Percentiles rank a stretch among this genome's conserved stretches.
Conservation (phyloP, 306 rosid genomes). For the Pyrus betulifolia region DNA sequence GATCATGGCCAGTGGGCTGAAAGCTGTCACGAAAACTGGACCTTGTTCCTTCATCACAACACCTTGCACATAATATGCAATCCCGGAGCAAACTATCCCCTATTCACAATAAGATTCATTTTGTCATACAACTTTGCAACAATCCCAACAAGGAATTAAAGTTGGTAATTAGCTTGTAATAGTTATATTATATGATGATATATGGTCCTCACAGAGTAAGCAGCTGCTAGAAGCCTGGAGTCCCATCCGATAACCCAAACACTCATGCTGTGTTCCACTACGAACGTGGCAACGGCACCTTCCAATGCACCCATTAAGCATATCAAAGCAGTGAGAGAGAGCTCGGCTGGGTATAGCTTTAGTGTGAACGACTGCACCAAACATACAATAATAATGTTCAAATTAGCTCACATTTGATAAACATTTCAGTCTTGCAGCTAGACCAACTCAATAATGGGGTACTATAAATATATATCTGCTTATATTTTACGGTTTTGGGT, state of each 20-base stretch:
- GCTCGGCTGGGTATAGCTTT: slow-evolving; percentile 67
- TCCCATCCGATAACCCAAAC: slow-evolving; percentile 94
- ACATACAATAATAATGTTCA: neutral
- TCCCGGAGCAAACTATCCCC: slow-evolving; percentile 93
- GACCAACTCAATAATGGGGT: neutral
- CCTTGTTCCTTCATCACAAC: slow-evolving; percentile 74
- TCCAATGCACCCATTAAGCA: slow-evolving; percentile 77
- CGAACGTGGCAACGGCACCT: slow-evolving; percentile 61
- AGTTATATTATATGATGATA: neutral
- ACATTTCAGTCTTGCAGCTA: neutral
- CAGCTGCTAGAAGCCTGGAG: slow-evolving; percentile 81
- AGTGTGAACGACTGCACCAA: slow-evolving; percentile 51
- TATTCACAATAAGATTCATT: slow-evolving; percentile 20
- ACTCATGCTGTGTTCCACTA: slow-evolving; percentile 54
- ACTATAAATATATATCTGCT: neutral
- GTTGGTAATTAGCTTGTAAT: neutral
- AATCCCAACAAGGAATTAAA: neutral
- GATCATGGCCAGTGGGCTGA: slow-evolving; percentile 91
- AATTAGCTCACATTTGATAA: neutral
- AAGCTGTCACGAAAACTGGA: slow-evolving; percentile 89
- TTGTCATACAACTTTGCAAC: neutral
- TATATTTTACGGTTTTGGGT: too few species aligned
- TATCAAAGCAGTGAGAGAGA: slow-evolving; percentile 77
- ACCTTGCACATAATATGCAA: slow-evolving; percentile 91
- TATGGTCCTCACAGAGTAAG: slow-evolving; percentile 64